A percentile compares a stretch with the other conserved stretches of the same genome.
Evolutionary conservation across 495 filamentous ascomycete genomes (phyloP).

Genomic region (Daldinia decipiens): DNA sequence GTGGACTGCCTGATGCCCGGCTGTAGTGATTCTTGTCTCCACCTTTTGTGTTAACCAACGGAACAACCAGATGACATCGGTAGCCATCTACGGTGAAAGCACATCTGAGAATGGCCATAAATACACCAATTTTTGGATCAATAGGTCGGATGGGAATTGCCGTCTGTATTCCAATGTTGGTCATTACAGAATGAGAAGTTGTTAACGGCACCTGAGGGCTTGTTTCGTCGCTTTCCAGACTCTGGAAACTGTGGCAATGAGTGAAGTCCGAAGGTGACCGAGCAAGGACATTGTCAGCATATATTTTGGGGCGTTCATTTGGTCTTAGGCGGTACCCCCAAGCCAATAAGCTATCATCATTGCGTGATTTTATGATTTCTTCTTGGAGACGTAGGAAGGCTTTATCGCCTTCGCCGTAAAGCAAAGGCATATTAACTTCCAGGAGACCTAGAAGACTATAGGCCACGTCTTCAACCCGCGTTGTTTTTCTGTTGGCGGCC

Average conservation of each 20-base stretch:
- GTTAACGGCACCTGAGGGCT: constrained; percentile 18
- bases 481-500: constrained; percentile 35
- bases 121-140: constrained; percentile 13
- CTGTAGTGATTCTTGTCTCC: constrained; percentile 24
- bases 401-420: constrained; percentile 44
- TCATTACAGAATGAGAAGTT: constrained; percentile 25
- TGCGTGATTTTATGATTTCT: constrained; percentile 40
- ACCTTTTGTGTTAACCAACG: constrained; percentile 17
- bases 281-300: constrained; percentile 17
- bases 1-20: constrained; percentile 23
- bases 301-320: neutral
- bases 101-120: constrained; percentile 23
- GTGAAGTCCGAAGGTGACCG: constrained; percentile 23
- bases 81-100: constrained; percentile 1
- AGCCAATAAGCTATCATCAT: constrained; percentile 40
- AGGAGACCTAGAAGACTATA: constrained; percentile 48
- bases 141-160: constrained; percentile 22
- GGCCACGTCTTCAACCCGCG: constrained; percentile 44
- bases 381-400: constrained; percentile 45
- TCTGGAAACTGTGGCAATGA: constrained; percentile 23
- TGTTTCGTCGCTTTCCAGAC: constrained; percentile 16
- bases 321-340: constrained; percentile 25
- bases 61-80: constrained; percentile 19
- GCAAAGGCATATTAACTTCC: constrained; percentile 45
- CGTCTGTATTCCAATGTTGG: constrained; percentile 24